Conservation (phyloP, 2,329 filamentous ascomycete species). For the Pezicula neosporulosa region DNA sequence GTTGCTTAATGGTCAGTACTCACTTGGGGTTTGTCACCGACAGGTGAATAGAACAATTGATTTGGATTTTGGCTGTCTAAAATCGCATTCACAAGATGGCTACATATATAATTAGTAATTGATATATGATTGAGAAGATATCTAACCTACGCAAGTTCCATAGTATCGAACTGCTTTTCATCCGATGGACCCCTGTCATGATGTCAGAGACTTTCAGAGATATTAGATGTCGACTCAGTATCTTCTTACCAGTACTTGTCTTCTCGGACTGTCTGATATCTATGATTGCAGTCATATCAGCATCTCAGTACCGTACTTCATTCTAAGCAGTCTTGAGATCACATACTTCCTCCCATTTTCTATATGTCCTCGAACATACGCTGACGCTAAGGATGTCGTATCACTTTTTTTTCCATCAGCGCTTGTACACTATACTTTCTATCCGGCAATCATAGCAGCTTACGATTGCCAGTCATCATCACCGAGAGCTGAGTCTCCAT, state of each 20-base stretch:
- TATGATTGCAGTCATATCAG: neutral
- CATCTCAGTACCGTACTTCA: neutral
- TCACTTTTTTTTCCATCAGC: constrained; percentile 12
- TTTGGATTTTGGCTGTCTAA: constrained; percentile 16
- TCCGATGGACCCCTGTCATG: constrained; percentile 12
- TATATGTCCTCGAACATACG: constrained; percentile 19
- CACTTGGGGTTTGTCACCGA: constrained; percentile 3
- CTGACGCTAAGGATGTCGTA: constrained; percentile 23
- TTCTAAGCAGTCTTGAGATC: constrained; percentile 6
- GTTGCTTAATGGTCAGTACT: neutral
- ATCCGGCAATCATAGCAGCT: neutral
- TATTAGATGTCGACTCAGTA: neutral
- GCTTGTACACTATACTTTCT: too few species aligned
- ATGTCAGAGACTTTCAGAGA: neutral
- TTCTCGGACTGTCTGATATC: neutral
- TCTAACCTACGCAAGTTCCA: constrained; percentile 14
- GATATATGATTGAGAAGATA: too few species aligned
- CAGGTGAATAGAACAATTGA: constrained; percentile 15
- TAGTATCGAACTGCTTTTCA: constrained; percentile 22
- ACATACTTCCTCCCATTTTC: constrained; percentile 25
- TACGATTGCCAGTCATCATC: constrained; percentile 2
- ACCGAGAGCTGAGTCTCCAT: constrained; percentile 1
- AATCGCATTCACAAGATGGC: constrained; percentile 15
- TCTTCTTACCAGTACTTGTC: neutral
- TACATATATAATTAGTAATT: neutral